These are phyloP conservation scores for Moesziomyces sp. DNA, from an alignment of 1,284 basidiomycete species.

Conservation along the genomic window DNA sequence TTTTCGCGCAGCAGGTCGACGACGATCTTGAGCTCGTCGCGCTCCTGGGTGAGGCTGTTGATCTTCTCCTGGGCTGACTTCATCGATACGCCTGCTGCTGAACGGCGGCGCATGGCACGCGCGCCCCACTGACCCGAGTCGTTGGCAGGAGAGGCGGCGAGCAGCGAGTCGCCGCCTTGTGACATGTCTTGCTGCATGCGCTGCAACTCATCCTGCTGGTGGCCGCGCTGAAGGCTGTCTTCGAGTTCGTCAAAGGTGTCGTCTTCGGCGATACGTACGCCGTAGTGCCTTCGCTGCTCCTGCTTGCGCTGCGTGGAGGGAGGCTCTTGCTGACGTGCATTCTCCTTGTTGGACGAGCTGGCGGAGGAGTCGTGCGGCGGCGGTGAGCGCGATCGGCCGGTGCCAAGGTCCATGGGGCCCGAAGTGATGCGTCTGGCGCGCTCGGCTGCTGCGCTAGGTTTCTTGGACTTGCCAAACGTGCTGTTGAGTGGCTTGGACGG, in stretches of 20 bases:
- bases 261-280: slow-evolving; percentile 52
- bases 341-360: slow-evolving; percentile 34
- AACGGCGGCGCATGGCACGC: slow-evolving; percentile 54
- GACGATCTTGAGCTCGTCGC: slow-evolving; percentile 66
- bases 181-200: slow-evolving; percentile 54
- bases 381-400: slow-evolving; percentile 27
- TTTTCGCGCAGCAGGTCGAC: slow-evolving; percentile 64
- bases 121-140: slow-evolving; percentile 58
- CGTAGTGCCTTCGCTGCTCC: slow-evolving; percentile 47
- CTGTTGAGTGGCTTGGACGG: slow-evolving; percentile 34
- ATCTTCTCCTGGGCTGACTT: slow-evolving; percentile 64
- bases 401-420: slow-evolving; percentile 28
- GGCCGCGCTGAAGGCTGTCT: slow-evolving; percentile 46
- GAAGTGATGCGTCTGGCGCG: slow-evolving; percentile 40
- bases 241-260: slow-evolving; percentile 49
- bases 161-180: slow-evolving; percentile 41
- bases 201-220: slow-evolving; percentile 46
- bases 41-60: slow-evolving; percentile 62
- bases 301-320: slow-evolving; percentile 51
- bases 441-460: slow-evolving; percentile 31
- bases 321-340: slow-evolving; percentile 27
- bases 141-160: slow-evolving; percentile 32
- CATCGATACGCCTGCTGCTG: slow-evolving; percentile 60
- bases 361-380: slow-evolving; percentile 33
- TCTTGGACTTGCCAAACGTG: slow-evolving; percentile 32